These are phyloP conservation scores for Porcisia hertigi DNA, from an alignment of 208 protist species.

Conservation along the genomic window DNA sequence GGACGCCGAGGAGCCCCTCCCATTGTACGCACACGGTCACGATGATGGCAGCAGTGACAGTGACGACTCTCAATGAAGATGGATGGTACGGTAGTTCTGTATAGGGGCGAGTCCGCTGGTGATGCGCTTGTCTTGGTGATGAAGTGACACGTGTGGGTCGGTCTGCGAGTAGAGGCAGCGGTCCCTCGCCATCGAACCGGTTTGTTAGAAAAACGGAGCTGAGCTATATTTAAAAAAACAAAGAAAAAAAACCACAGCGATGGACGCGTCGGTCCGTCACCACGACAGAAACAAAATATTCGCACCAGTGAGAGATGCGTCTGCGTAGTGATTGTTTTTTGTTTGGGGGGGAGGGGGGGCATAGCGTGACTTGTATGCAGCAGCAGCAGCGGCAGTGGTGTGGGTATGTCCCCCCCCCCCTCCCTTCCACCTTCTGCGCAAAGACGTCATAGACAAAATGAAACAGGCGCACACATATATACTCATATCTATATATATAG, in stretches of 20 bases:
- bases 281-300: too few relatives aligned
- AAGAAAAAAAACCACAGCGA: too few relatives aligned
- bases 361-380: too few relatives aligned
- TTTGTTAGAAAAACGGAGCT: background rate
- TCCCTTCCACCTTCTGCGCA: too few relatives aligned
- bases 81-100: background rate
- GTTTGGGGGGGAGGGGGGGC: too few relatives aligned
- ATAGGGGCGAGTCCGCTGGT: background rate
- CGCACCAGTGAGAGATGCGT: too few relatives aligned
- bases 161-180: background rate
- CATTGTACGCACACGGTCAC: conserved; percentile 4
- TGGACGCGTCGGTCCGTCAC: too few relatives aligned
- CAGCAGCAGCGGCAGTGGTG: too few relatives aligned
- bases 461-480: background rate
- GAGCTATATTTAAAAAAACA: background rate
- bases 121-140: too few relatives aligned
- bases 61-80: background rate
- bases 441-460: too few relatives aligned
- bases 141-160: background rate
- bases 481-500: background rate
- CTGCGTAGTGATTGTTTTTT: too few relatives aligned
- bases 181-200: background rate
- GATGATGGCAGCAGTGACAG: background rate
- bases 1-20: background rate
- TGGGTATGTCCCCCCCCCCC: too few relatives aligned